phyloP scores from a whole-genome alignment of 2,329 filamentous ascomycete species.

The Exophiala bonariae region DNA sequence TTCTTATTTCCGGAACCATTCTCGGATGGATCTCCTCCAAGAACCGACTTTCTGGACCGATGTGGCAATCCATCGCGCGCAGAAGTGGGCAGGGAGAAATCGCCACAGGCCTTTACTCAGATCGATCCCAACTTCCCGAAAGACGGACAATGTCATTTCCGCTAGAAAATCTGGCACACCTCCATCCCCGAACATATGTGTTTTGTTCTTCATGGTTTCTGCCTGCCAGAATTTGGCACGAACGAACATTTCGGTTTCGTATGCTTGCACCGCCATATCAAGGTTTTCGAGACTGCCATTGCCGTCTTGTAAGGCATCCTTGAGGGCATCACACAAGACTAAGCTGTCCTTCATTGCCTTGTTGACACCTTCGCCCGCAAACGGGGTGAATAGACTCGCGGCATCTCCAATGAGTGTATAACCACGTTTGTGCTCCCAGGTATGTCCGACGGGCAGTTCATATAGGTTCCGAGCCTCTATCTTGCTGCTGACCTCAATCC shows the following conservation, averaged over 20 bases:
- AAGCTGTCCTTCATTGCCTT: constrained; percentile 32
- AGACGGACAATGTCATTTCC: constrained; percentile 11
- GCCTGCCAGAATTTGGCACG: constrained; percentile 26
- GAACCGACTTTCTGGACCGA: constrained; percentile 9
- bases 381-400: constrained; percentile 32
- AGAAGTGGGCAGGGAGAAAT: constrained; percentile 15
- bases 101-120: constrained; percentile 14
- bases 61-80: background rate
- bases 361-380: constrained; percentile 35
- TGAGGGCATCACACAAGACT: constrained; percentile 26
- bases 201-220: constrained; percentile 28
- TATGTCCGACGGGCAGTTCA: constrained; percentile 26
- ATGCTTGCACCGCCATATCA: constrained; percentile 21
- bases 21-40: constrained; percentile 6
- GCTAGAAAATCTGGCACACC: constrained; percentile 19
- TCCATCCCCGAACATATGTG: constrained; percentile 28
- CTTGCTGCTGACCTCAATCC: constrained; percentile 25
- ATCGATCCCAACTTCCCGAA: constrained; percentile 18
- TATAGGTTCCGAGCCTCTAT: constrained; percentile 24
- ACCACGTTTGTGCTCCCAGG: constrained; percentile 29
- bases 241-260: constrained; percentile 30
- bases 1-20: background rate
- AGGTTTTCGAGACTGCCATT: constrained; percentile 6
- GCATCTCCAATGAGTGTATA: constrained; percentile 34
- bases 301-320: constrained; percentile 12